Base-by-base conservation (phyloP, 495 filamentous ascomycete species). In the Xylaria longipes region DNA sequence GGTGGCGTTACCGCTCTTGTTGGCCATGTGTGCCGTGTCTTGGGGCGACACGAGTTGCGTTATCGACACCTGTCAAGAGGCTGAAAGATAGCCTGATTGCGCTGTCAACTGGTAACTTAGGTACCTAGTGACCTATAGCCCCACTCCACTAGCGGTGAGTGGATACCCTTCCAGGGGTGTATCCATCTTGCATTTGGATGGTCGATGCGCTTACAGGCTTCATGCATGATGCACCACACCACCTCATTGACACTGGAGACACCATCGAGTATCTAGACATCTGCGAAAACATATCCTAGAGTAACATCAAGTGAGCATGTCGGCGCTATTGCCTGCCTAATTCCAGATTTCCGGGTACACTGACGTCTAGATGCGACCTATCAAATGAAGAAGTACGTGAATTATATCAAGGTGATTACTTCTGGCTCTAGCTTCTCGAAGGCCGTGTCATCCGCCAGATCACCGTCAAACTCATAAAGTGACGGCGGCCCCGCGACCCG, bases 1-100 rank as follows among this genome's bases (percentile, higher is more conserved):
- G 20, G 22, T 62, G 33, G 60, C 45, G 7, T 27, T 57, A 17
- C 41, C 17, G 15, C 14, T 45, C 41, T 45, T 45, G 41, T 45
- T 45, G 48, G 9, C n/a, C n/a, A 11, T 14, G 56, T 35, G 22
- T 31, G 54, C 14, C 14, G 14, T 58, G 33, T 60, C 56, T 31
- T 60, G 31, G 39, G n/a, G 56, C 25, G 54, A 58, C 27, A 17
- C 29, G 14, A 22, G 11, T 29, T 45, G 29, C 39, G 35, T 29
- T 64, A 31, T 64, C 39, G 61, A 64, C 61, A 64, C 39, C 37
- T 64, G 39, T 64, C 39, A 46, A 64, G 17, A 29, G 39, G 17
- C 54, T 33, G n/a, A 58, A 58, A n/a, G 29, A 17, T 35, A 35
- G 54, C 27, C 31, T 50, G 46, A n/a, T 25, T 5, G 17, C 8